Base-by-base conservation (phyloP, 208 protist genomes). In the Trypanosoma cruzi region DNA sequence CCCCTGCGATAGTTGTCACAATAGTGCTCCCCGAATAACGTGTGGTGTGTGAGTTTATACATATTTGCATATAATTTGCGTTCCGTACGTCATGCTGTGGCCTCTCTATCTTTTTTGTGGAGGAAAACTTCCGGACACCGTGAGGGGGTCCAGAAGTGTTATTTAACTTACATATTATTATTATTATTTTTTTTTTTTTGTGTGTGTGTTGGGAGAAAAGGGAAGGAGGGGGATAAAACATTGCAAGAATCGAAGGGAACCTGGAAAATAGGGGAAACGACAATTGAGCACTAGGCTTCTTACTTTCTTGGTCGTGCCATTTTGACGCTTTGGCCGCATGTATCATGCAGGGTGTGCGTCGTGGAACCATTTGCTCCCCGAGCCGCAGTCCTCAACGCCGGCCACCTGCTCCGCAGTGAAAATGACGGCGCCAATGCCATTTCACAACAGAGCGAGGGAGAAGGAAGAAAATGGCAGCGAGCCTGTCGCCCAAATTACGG, bases 1-100 rank as follows among this genome's bases (percentile, higher is more conserved):
- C 18, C 22, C 16, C 61, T 37, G 26, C 49, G n/a, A 71, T 77
- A 55, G 71, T 71, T 14, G 40, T 77, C 32, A 77, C 64, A 48
- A 68, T 77, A 66, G 71, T 71, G 10, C 28, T 77, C 48, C 20
- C 64, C n/a, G 63, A 57, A 29, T 65, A 59, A 40, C 40, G 1
- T 54, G 20, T 29, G 31, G 22, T 10, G 29, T 22, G 22, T 42
- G 16, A 8, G 18, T 46, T 2, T 44, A 44, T 11, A 11, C 10
- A 13, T 56, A 11, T 56, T 24, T 36, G 2, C 3, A 14, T 44
- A 14, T 44, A 1, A 14, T 44, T 44, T 44, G 40, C 18, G 20
- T 52, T 28, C 8, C 24, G 48, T 4, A 11, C 11, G 1, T 8
- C 24, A 18, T 52, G 22, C 8, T 26, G n/a, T 18, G n/a, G 6